Percentiles rank a stretch among this genome's conserved stretches.
phyloP scores from a whole-genome alignment of 768 basidiomycete species.

The Phaeotremella fagi region DNA sequence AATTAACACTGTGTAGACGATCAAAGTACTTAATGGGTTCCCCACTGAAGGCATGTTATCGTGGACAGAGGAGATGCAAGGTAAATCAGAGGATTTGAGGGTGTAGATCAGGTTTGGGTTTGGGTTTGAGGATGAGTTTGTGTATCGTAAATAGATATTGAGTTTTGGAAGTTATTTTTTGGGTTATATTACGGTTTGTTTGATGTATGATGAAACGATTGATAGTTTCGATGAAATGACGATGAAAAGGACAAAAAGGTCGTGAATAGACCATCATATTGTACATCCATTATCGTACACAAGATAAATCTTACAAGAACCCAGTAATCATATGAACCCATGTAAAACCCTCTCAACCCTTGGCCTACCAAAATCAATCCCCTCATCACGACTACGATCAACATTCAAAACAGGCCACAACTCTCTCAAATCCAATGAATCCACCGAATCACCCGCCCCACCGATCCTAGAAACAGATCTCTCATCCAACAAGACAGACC shows the following conservation, averaged over 20 bases:
- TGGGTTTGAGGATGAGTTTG: no score
- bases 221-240: no score
- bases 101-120: no score
- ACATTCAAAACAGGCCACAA: background rate
- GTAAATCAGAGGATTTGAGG: constrained; percentile 6
- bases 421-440: no score
- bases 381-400: background rate
- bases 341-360: background rate
- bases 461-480: no score
- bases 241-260: no score
- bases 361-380: background rate
- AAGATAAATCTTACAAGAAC: background rate
- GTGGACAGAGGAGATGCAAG: constrained; percentile 26
- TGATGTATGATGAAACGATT: no score
- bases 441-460: no score
- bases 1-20: constrained; percentile 12
- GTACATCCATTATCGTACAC: background rate
- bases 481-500: no score
- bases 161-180: no score
- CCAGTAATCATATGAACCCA: background rate
- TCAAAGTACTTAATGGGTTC: constrained; percentile 15
- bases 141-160: no score
- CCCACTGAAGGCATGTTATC: constrained; percentile 20
- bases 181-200: no score
- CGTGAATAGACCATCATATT: background rate